Evolutionary conservation across 2,329 filamentous ascomycete species (phyloP), one percentile per base, ranked within the genome.

Genomic region (Sporothrix pseudoabietina): DNA sequence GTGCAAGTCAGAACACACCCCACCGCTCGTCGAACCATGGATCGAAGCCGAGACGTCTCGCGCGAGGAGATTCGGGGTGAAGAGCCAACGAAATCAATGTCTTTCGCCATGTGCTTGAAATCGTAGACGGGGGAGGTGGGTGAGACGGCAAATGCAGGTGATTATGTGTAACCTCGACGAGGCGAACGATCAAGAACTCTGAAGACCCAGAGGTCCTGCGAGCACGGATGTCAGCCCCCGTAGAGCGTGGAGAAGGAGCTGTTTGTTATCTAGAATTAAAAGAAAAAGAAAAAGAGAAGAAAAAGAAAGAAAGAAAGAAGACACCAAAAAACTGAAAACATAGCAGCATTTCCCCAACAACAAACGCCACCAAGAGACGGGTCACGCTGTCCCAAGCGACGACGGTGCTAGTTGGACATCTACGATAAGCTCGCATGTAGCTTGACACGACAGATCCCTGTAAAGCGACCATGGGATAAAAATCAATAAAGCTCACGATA

Each of bases 1-100:
- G 55, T 19, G 16, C 55, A 35, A 14, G 12, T 59, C 30, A 59
- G 55, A 59, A 8, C 55, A 59, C 30, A 14, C 12, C 10, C 16
- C 22, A n/a, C 14, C 30, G 55, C 55, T 59, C 30, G 30, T 30
- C 35, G 39, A 66, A 47, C 14, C 39, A 12, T 41, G 26, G n/a
- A 26, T 35, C 65, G 65, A 44, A 68, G 65, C 65, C 65, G 65
- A 68, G 65, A 22, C 8, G 44, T 32, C 44, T 68, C 65, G 65
- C 3, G 30, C 26, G 65, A 69, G 49, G 49, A 30, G 39, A 66
- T 66, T 47, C 35, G 52, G 14, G 22, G 52, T 55, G 52, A 55
- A 26, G 8, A 22, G 10, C 47, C 47, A 69, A 52, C 32, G 10
- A 22, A 7, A 69, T 52, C 16, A 32, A 55, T 2, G 7, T 6